Percentiles rank a stretch among this genome's conserved stretches.
These are phyloP conservation scores for Gastrolobium bilobum DNA, from an alignment of 306 rosid species.

Conservation along the genomic window DNA sequence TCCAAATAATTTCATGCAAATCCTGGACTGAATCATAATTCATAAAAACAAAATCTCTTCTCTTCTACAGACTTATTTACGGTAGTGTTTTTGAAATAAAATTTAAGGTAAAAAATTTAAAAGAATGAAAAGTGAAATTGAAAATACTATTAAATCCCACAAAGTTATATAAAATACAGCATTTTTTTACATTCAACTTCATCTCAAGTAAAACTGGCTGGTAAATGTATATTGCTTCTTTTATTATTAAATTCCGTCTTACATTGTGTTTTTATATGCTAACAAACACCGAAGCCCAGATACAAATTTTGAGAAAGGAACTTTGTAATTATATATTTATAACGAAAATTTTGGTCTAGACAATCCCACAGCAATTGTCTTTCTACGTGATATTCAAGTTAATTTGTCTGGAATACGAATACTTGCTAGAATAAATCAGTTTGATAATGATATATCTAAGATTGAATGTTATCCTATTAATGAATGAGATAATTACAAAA, in stretches of 20 bases:
- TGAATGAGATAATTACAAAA: conserved; percentile 13
- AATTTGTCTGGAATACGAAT: neutral
- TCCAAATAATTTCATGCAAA: neutral
- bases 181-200: neutral
- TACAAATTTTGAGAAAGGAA: neutral
- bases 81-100: neutral
- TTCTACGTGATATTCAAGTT: conserved; percentile 1
- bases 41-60: neutral
- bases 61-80: neutral
- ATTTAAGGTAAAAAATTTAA: neutral
- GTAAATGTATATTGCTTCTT: conserved; percentile 18
- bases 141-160: neutral
- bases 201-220: neutral
- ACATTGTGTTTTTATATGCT: neutral
- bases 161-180: neutral
- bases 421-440: neutral
- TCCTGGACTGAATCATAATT: neutral
- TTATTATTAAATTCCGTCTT: neutral
- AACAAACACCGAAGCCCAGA: neutral
- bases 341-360: neutral
- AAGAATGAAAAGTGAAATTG: neutral
- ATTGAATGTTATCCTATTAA: neutral
- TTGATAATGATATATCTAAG: neutral
- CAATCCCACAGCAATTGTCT: neutral
- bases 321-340: neutral